phyloP scores from a whole-genome alignment of 2,329 filamentous ascomycete species.

The Davidsoniella australis region DNA sequence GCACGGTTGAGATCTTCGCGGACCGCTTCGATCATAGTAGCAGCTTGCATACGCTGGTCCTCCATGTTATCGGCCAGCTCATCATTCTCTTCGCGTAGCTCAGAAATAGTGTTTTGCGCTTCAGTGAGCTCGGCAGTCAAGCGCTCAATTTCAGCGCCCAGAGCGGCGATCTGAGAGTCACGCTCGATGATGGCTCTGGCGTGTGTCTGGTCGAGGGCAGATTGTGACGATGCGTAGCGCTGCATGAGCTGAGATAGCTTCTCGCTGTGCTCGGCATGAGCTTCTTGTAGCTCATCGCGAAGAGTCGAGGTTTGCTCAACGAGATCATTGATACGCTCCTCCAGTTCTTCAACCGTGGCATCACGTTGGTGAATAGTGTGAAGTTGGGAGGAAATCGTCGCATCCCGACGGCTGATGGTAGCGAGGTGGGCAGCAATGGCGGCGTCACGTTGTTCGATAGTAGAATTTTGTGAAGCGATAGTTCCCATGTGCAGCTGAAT shows the following conservation, averaged over 20 bases:
- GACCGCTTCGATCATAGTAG: slow-evolving; percentile 10
- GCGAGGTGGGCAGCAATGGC: no score
- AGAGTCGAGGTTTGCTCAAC: slow-evolving; percentile 24
- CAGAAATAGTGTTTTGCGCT: slow-evolving; percentile 3
- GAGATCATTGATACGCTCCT: slow-evolving; percentile 26
- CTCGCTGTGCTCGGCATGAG: slow-evolving; percentile 20
- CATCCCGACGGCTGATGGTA: no score
- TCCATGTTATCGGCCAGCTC: background rate
- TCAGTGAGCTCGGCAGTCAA: slow-evolving; percentile 5
- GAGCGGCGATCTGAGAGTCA: slow-evolving; percentile 2
- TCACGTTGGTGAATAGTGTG: slow-evolving; percentile 23
- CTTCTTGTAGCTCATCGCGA: slow-evolving; percentile 22
- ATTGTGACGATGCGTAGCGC: background rate
- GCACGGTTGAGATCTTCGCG: slow-evolving; percentile 9
- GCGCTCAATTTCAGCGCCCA: slow-evolving; percentile 7
- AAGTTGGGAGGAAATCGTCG: slow-evolving; percentile 20
- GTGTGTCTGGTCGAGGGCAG: background rate
- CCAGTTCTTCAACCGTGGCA: slow-evolving; percentile 24
- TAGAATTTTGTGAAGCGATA: no score
- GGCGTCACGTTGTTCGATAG: no score
- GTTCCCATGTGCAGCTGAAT: no score
- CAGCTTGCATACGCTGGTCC: slow-evolving; percentile 10
- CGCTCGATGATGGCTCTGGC: background rate
- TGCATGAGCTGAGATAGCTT: slow-evolving; percentile 17
- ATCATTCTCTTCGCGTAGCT: slow-evolving; percentile 6